A percentile compares a stretch with the other conserved stretches of the same genome.
These are phyloP conservation scores for Oemleria cerasiformis DNA, from an alignment of 306 rosid genomes.

Conservation along the genomic window DNA sequence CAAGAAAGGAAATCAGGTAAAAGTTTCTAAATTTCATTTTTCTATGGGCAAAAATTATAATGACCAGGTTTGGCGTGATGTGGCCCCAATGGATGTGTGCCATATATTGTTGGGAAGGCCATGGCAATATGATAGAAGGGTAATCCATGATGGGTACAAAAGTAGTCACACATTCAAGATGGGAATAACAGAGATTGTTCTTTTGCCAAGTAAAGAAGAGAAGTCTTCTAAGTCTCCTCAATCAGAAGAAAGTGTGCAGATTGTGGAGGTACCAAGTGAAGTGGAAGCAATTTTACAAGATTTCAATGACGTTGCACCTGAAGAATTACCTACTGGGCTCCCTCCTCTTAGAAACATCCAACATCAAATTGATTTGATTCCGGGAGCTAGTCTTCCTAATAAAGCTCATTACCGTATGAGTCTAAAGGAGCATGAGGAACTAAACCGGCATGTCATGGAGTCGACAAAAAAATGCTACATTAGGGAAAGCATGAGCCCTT, in stretches of 20 bases:
- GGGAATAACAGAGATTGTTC: neutral
- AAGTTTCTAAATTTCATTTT: neutral
- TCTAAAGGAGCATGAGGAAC: neutral
- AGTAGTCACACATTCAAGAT: neutral
- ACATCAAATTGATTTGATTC: neutral
- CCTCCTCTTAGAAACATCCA: neutral
- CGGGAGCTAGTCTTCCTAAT: neutral
- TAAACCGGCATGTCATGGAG: no score
- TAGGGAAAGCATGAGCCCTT: neutral
- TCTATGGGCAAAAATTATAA: neutral
- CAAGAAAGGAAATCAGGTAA: neutral
- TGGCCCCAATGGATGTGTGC: neutral
- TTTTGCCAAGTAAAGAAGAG: neutral
- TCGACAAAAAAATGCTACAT: neutral
- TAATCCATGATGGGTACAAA: neutral
- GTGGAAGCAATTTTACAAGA: neutral
- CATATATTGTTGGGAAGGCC: neutral
- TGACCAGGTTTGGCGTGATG: neutral
- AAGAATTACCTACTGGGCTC: neutral
- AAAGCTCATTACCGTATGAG: neutral
- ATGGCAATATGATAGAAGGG: neutral
- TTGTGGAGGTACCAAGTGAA: neutral
- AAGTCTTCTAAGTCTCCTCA: no score
- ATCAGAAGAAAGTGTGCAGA: no score
- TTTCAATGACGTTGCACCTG: neutral